phyloP scores from a whole-genome alignment of 495 filamentous ascomycete genomes.

The Staphylotrichum tortipilum region DNA sequence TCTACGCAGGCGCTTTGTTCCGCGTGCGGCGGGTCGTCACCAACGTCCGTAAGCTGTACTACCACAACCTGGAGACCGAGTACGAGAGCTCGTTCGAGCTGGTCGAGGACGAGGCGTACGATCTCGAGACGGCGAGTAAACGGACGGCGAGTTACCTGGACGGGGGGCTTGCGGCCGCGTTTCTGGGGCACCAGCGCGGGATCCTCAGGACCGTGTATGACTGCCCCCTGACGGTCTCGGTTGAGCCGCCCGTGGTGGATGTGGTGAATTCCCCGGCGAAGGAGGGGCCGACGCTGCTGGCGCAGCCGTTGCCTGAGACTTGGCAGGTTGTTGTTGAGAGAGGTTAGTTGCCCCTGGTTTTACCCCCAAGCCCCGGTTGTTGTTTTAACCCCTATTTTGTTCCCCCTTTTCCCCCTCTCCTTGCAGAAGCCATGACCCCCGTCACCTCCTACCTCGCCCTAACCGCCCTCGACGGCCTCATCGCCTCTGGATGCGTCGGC shows the following conservation, averaged over 20 bases:
- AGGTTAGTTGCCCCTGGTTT: background rate
- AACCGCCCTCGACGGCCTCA: constrained; percentile 20
- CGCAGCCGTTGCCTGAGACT: constrained; percentile 6
- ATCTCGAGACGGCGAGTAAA: constrained; percentile 6
- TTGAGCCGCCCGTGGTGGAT: background rate
- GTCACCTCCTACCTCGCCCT: constrained; percentile 11
- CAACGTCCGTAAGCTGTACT: constrained; percentile 12
- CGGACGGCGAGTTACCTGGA: constrained; percentile 2
- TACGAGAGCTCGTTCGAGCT: constrained; percentile 16
- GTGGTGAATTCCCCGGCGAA: background rate
- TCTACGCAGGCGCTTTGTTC: constrained; percentile 11
- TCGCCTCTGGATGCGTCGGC: constrained; percentile 14
- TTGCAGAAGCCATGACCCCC: constrained; percentile 12
- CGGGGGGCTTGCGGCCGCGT: constrained; percentile 7
- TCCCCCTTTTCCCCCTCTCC: constrained; percentile 10
- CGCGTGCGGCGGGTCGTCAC: constrained; percentile 14
- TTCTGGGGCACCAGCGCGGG: background rate
- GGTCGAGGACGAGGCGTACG: constrained; percentile 6
- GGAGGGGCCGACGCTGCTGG: background rate
- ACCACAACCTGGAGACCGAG: constrained; percentile 8
- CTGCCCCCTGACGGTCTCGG: constrained; percentile 13
- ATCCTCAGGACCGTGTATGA: constrained; percentile 15
- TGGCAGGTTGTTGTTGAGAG: constrained; percentile 19
- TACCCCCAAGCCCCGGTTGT: background rate
- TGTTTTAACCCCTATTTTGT: background rate